Evolutionary conservation across 108 stramenopile species (phyloP), one percentile per base, ranked within the genome.

Genomic region (Epipyxis sp.): DNA sequence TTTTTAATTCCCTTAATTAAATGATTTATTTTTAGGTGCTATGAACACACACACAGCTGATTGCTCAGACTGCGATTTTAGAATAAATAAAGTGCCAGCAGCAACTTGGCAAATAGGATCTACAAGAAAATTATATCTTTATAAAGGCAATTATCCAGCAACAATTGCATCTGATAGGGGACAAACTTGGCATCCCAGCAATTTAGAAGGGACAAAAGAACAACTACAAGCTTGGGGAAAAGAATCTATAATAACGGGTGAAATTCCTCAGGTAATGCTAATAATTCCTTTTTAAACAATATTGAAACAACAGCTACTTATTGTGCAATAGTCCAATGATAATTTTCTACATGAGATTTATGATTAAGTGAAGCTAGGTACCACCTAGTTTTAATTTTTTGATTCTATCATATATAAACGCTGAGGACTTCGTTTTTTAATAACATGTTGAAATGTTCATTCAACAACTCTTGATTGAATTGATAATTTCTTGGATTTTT

Each of bases 191-290:
- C 46, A 50, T 50, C 46, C 46, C 6, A 20, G 20, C 46, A 50
- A 50, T 20, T 20, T 50, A 20, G 46, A 50, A 67, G 65, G 65
- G 13, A 77, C 68, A 1, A 71, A 87, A 65, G 72, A 78, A 25
- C 87, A 88, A 65, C 76, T 84, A 40, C 82, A 76, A 79, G 81
- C 86, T 30, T 76, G 44, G 25, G 42, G 42, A 43, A 6, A 20
- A 13, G 43, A 78, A 6, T 57, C 30, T 46, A 42, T 59, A 57
- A 79, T 90, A 32, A 87, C 91, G 69, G 89, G 92, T 35, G 44
- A 79, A 59, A 89, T 89, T 42, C 86, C 86, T 10, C 90, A 92
- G 79, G 65, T 67, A 67, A 20, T 6, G 6, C 41, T 13, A 67
- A 20, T 42, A 13, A 39, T 67, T 42, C 42, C 13, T 67, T 6